Conservation (phyloP, 2,329 filamentous ascomycete species). For the Ilyonectria mors-panacis region DNA sequence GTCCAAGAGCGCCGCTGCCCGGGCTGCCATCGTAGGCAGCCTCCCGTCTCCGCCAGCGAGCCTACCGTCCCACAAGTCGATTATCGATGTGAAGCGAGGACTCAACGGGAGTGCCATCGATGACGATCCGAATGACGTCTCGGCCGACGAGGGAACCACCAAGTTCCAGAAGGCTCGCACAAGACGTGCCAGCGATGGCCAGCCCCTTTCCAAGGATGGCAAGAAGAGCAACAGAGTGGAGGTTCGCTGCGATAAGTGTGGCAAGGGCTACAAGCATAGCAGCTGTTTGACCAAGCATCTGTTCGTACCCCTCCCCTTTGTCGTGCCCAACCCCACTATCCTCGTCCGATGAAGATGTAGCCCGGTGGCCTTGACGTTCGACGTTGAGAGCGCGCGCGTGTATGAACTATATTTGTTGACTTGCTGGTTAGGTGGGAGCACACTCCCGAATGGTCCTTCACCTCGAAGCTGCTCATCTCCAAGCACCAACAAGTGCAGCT, state of each 20-base stretch:
- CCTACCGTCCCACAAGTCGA: constrained; percentile 72
- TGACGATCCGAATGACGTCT: constrained; percentile 75
- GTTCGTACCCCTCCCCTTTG: constrained; percentile 82
- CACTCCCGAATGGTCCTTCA: constrained; percentile 97
- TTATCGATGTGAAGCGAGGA: constrained; percentile 64
- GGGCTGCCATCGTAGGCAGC: constrained; percentile 68
- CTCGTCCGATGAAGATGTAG: constrained; percentile 36
- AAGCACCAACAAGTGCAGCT: constrained; percentile 99
- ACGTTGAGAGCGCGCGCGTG: constrained; percentile 22
- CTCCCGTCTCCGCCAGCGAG: constrained; percentile 77
- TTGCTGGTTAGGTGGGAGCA: constrained; percentile 88
- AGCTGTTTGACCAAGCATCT: constrained; percentile 99
- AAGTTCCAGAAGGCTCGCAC: constrained; percentile 66
- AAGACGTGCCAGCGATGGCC: constrained; percentile 86
- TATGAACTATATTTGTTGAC: constrained; percentile 48
- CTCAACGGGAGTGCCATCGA: constrained; percentile 76
- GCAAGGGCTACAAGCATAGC: constrained; percentile 99
- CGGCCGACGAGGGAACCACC: constrained; percentile 67
- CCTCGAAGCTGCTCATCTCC: constrained; percentile 97
- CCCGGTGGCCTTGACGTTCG: constrained; percentile 34
- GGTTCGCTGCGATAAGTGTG: constrained; percentile 96
- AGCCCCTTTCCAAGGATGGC: constrained; percentile 84
- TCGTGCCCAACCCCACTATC: constrained; percentile 54
- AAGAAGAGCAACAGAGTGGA: constrained; percentile 88
- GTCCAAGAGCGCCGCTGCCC: constrained; percentile 73